phyloP scores from a whole-genome alignment of 805 yeast species.

The Starmerella scarabaei region DNA sequence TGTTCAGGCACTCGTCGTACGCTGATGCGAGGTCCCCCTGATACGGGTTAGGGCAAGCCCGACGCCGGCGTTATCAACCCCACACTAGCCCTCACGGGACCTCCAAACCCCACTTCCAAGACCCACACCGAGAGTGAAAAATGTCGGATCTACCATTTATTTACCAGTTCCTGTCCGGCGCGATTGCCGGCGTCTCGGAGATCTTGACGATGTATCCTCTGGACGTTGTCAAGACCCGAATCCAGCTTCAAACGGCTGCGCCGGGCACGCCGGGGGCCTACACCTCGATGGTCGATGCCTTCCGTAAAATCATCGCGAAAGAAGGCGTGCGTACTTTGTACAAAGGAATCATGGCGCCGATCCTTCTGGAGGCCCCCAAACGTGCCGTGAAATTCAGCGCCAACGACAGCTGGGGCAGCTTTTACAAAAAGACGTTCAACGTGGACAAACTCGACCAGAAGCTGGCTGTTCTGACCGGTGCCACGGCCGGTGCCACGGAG shows the following conservation, averaged over 20 bases:
- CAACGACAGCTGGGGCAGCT: conserved; percentile 88
- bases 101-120: too few species aligned
- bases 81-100: too few species aligned
- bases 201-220: conserved; percentile 90
- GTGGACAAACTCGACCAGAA: conserved; percentile 60
- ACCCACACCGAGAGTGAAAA: too few species aligned
- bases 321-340: conserved; percentile 80
- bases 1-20: too few species aligned
- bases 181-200: conserved; percentile 94
- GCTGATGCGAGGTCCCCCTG: too few species aligned
- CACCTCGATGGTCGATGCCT: conserved; percentile 71
- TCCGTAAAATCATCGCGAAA: conserved; percentile 65
- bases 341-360: conserved; percentile 92
- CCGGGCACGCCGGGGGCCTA: conserved; percentile 40
- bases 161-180: conserved; percentile 87
- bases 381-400: conserved; percentile 98
- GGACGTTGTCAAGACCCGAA: conserved; percentile 93
- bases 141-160: conserved; percentile 50
- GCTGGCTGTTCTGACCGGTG: conserved; percentile 84
- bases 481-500: conserved; percentile 96
- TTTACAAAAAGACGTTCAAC: conserved; percentile 63
- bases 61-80: too few species aligned
- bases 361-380: conserved; percentile 98
- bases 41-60: too few species aligned
- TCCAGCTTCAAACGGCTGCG: conserved; percentile 60